phyloP scores from a whole-genome alignment of 225 moss, liverwort and hornwort genomes.

The Bryoerythrophyllum caledonicum region DNA sequence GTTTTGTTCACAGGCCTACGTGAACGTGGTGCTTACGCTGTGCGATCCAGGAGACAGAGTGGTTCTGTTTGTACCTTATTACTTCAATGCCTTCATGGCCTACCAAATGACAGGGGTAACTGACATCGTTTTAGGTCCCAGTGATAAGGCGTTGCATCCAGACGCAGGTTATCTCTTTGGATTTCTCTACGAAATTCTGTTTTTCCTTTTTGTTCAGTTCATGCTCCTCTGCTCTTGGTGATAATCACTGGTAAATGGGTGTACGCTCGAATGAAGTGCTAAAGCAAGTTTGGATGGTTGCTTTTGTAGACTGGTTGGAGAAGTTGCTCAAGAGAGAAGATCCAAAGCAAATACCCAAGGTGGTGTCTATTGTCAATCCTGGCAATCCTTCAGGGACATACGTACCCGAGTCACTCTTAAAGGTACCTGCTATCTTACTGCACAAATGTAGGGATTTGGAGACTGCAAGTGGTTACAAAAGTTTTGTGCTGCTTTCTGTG shows the following conservation, averaged over 20 bases:
- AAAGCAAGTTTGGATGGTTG: not conserved
- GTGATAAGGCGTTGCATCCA: constrained; percentile 83
- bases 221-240: not conserved
- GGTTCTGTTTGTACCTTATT: constrained; percentile 92
- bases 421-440: constrained; percentile 49
- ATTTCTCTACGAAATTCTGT: constrained; percentile 1
- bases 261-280: not conserved
- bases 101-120: constrained; percentile 99
- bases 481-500: not conserved
- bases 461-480: not conserved
- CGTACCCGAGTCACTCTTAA: constrained; percentile 80
- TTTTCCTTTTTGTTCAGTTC: not conserved
- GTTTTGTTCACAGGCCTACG: constrained; percentile 69
- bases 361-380: constrained; percentile 93
- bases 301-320: constrained; percentile 89
- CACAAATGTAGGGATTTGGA: not conserved
- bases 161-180: constrained; percentile 67
- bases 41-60: constrained; percentile 98
- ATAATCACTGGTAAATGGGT: not conserved
- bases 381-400: constrained; percentile 98
- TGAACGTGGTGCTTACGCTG: constrained; percentile 85
- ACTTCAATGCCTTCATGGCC: constrained; percentile 99
- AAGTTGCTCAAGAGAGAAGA: constrained; percentile 56
- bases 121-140: constrained; percentile 86
- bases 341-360: constrained; percentile 67